Evolutionary conservation across 1,284 basidiomycete species (phyloP), one percentile per base, ranked within the genome.

Genomic region (Cystobasidium pallidum): DNA sequence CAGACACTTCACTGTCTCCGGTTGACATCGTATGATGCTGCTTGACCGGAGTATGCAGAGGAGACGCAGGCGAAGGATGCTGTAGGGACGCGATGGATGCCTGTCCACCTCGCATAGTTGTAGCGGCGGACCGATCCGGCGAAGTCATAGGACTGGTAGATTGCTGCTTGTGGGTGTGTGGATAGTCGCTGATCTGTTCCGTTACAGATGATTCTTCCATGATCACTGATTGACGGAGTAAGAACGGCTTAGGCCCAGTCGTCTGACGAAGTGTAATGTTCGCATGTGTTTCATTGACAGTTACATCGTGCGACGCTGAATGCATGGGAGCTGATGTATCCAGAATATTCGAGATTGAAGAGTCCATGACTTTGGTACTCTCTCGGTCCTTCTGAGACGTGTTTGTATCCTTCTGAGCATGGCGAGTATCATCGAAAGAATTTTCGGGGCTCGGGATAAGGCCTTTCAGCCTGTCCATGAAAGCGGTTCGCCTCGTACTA

Each of bases 311-410:
- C n/a, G 41, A 34, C 8, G 45, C 34, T 36, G 32, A 36, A 24
- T 71, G 68, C 36, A 58, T 34, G 3, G 68, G 68, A 21, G 55
- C 68, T n/a, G 68, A 71, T 34, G 51, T 55, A 51, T 71, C 68
- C 24, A 71, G 28, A 3, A 71, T 59, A n/a, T 71, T 71, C 24
- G 68, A 71, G 21, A 63, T 52, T 17, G 62, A 64, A 19, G 62
- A 30, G n/a, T 47, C 47, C 2, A 51, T 0, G n/a, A 21, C 24
- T 19, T 41, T 36, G 45, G 32, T n/a, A 17, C 11, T 28, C n/a
- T 61, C 32, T 32, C n/a, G 19, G 13, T 6, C 3, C 45, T 15
- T 19, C 10, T 6, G 17, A 8, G 45, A 54, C 30, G 41, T 13
- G n/a, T 7, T 49, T 47, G 21, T 19, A 8, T 24, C 62, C 17